A percentile compares a stretch with the other conserved stretches of the same genome.
phyloP scores from a whole-genome alignment of 2,329 filamentous ascomycete species.

The Clonostachys sp. region DNA sequence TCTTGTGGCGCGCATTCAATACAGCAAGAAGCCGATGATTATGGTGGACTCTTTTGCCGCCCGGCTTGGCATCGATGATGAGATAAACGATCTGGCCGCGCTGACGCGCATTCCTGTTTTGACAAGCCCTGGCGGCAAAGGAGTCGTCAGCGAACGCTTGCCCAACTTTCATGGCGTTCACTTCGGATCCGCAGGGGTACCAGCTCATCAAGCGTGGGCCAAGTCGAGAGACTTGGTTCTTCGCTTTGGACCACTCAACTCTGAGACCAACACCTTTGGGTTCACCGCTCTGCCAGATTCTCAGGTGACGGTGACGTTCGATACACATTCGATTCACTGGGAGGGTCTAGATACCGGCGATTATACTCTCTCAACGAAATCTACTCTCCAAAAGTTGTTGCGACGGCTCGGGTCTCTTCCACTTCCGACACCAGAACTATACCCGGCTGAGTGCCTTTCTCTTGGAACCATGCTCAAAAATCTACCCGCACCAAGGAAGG shows the following conservation, averaged over 20 bases:
- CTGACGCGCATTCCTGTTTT: slow-evolving; percentile 76
- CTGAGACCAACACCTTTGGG: slow-evolving; percentile 37
- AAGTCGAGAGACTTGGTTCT: slow-evolving; percentile 36
- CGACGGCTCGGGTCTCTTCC: too few relatives aligned
- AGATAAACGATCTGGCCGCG: slow-evolving; percentile 68
- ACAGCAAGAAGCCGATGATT: slow-evolving; percentile 70
- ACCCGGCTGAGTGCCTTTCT: too few relatives aligned
- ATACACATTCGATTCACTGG: neutral
- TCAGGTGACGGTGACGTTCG: slow-evolving; percentile 23
- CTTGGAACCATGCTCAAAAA: slow-evolving; percentile 71
- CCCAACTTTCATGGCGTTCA: slow-evolving; percentile 79
- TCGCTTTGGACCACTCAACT: slow-evolving; percentile 38
- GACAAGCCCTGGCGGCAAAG: slow-evolving; percentile 88
- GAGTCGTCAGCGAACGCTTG: slow-evolving; percentile 72
- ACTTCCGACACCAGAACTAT: too few relatives aligned
- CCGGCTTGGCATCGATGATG: slow-evolving; percentile 66
- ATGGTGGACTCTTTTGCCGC: slow-evolving; percentile 81
- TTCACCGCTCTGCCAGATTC: slow-evolving; percentile 28
- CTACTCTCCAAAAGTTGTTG: too few relatives aligned
- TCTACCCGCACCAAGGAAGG: slow-evolving; percentile 49
- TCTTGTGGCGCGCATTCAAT: slow-evolving; percentile 67
- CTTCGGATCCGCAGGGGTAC: slow-evolving; percentile 71
- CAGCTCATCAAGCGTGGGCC: too few relatives aligned
- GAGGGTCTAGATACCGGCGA: too few relatives aligned
- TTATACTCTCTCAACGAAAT: too few relatives aligned